These are phyloP conservation scores for Scedosporium aurantiacum DNA, from an alignment of 2,329 filamentous ascomycete species.

Conservation along the genomic window DNA sequence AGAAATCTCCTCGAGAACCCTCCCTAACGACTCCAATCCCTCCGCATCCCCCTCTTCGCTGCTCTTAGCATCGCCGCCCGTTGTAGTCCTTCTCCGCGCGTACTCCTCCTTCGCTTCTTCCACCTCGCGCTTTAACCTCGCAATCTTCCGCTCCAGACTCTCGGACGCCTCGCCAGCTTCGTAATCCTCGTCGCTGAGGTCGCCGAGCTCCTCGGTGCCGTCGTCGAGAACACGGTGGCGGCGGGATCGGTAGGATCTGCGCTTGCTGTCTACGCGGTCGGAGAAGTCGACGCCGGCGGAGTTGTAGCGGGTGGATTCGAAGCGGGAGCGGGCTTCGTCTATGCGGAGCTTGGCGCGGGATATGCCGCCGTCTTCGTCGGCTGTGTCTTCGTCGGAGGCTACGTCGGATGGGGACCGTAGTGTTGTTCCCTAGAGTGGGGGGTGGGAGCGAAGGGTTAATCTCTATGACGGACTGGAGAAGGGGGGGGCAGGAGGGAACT, in stretches of 20 bases:
- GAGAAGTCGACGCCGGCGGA: constrained; percentile 77
- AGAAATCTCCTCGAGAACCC: constrained; percentile 57
- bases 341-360: constrained; percentile 67
- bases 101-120: constrained; percentile 60
- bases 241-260: constrained; percentile 70
- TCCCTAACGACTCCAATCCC: constrained; percentile 57
- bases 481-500: neutral
- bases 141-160: constrained; percentile 65
- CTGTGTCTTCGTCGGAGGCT: constrained; percentile 50
- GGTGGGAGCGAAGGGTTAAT: neutral
- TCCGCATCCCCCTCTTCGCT: constrained; percentile 25
- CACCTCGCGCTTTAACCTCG: constrained; percentile 71
- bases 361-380: constrained; percentile 56
- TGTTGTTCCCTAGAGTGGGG: constrained; percentile 37
- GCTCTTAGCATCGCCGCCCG: constrained; percentile 27
- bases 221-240: constrained; percentile 52
- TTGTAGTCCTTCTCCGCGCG: constrained; percentile 38
- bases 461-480: neutral
- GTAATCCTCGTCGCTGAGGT: constrained; percentile 62
- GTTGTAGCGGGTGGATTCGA: constrained; percentile 65
- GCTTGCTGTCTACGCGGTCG: constrained; percentile 71
- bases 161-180: constrained; percentile 48
- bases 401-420: constrained; percentile 48
- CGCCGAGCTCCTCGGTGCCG: constrained; percentile 57
- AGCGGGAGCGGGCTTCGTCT: constrained; percentile 68